phyloP scores from a whole-genome alignment of 2,329 filamentous ascomycete genomes.

The Podosphaera aphanis region DNA sequence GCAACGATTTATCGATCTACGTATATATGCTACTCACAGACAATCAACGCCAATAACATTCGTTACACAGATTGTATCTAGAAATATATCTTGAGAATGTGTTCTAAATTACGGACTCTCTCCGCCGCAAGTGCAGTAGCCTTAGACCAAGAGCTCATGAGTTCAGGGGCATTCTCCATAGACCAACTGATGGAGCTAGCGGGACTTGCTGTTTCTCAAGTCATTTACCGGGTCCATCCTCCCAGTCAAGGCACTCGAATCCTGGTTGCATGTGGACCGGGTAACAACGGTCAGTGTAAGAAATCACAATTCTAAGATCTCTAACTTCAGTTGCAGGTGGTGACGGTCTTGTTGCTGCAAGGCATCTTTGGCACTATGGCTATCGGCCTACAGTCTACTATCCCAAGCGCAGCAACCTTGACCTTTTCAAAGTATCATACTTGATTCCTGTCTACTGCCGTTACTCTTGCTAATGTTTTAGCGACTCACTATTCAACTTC shows the following conservation, averaged over 20 bases:
- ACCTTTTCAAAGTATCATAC: slow-evolving; percentile 51
- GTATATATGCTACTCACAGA: too few species aligned
- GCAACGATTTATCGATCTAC: too few species aligned
- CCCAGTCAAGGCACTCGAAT: slow-evolving; percentile 45
- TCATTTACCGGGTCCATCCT: slow-evolving; percentile 71
- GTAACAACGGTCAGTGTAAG: slow-evolving; percentile 34
- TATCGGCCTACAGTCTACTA: slow-evolving; percentile 81
- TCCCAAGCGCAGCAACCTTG: slow-evolving; percentile 74
- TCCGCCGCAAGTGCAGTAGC: slow-evolving; percentile 69
- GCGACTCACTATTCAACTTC: slow-evolving; percentile 65
- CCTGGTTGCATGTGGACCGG: slow-evolving; percentile 76
- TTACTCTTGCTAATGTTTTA: slow-evolving; percentile 16
- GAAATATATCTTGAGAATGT: too few species aligned
- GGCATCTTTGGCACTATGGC: slow-evolving; percentile 78
- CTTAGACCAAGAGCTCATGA: slow-evolving; percentile 88
- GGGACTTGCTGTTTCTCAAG: slow-evolving; percentile 72
- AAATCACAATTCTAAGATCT: not conserved
- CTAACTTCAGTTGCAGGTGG: slow-evolving; percentile 33
- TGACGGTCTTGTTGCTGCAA: slow-evolving; percentile 80
- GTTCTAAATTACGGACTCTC: slow-evolving; percentile 48
- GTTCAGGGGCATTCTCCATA: slow-evolving; percentile 62
- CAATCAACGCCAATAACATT: too few species aligned
- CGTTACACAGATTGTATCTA: too few species aligned
- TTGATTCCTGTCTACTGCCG: not conserved
- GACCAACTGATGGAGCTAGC: slow-evolving; percentile 96